These are phyloP conservation scores for Dictyostelium citrinum DNA, from an alignment of 78 protist species.

Conservation along the genomic window DNA sequence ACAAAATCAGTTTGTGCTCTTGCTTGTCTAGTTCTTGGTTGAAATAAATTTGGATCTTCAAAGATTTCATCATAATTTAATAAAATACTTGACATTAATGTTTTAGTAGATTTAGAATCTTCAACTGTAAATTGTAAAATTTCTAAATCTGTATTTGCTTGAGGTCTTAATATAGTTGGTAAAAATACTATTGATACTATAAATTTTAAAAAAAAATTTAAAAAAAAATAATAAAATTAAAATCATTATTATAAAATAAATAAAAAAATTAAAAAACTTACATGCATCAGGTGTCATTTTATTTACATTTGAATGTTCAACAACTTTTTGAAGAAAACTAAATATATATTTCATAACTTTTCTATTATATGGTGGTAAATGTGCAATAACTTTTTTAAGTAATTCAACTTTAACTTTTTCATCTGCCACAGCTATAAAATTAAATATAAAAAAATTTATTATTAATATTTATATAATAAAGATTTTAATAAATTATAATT, in stretches of 20 bases:
- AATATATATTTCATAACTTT: conserved; percentile 34
- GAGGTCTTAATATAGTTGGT: conserved; percentile 69
- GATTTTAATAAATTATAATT: background rate
- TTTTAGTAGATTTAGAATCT: conserved; percentile 59
- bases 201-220: background rate
- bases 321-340: conserved; percentile 42
- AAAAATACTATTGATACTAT: conserved; percentile 63
- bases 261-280: background rate
- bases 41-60: conserved; percentile 44
- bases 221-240: background rate
- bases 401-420: conserved; percentile 63
- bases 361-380: conserved; percentile 10
- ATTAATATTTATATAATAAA: background rate
- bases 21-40: conserved; percentile 29
- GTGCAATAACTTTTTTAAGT: conserved; percentile 49
- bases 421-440: conserved; percentile 16
- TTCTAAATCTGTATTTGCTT: conserved; percentile 51
- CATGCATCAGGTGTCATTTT: conserved; percentile 69
- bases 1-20: conserved; percentile 70
- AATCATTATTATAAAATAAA: too few relatives aligned
- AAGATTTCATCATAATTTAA: conserved; percentile 46
- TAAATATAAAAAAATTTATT: too few relatives aligned
- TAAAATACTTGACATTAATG: conserved; percentile 46
- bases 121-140: conserved; percentile 66
- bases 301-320: conserved; percentile 23